Percentiles rank a stretch among this genome's conserved stretches.
Conservation (phyloP, 495 filamentous ascomycete species). For the Massariosphaeria phaeospora region DNA sequence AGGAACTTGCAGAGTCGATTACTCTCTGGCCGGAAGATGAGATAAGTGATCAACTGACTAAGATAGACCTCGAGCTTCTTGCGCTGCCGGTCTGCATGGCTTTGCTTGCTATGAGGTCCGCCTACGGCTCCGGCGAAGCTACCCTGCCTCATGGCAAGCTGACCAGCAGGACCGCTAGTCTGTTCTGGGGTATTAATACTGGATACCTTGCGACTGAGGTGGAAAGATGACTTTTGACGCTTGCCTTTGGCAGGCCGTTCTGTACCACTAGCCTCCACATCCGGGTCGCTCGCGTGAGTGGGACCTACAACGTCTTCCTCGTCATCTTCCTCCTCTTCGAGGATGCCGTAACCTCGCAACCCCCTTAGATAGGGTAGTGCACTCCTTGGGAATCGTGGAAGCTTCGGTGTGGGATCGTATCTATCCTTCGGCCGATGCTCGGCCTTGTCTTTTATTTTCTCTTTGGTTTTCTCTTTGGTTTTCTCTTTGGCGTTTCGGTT, state of each 20-base stretch:
- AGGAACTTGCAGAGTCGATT: slow-evolving; percentile 95
- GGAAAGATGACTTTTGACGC: slow-evolving; percentile 61
- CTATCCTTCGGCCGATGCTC: slow-evolving; percentile 29
- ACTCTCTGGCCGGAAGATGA: slow-evolving; percentile 93
- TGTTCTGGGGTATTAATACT: slow-evolving; percentile 47
- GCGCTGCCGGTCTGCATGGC: slow-evolving; percentile 66
- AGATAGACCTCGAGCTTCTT: slow-evolving; percentile 86
- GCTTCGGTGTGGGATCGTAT: slow-evolving; percentile 45
- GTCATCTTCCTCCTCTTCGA: slow-evolving; percentile 81
- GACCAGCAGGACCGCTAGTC: slow-evolving; percentile 40
- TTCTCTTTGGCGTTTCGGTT: slow-evolving; percentile 1
- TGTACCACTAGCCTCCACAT: slow-evolving; percentile 55
- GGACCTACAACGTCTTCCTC: slow-evolving; percentile 49
- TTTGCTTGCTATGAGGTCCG: slow-evolving; percentile 45
- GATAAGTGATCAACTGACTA: slow-evolving; percentile 86
- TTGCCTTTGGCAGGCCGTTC: slow-evolving; percentile 53
- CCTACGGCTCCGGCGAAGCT: slow-evolving; percentile 38
- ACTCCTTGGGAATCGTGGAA: slow-evolving; percentile 82
- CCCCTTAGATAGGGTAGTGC: slow-evolving; percentile 89
- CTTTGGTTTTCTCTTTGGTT: slow-evolving; percentile 33
- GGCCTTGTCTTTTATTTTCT: slow-evolving; percentile 34
- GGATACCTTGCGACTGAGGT: slow-evolving; percentile 52
- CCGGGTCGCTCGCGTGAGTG: slow-evolving; percentile 51
- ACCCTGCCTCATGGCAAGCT: slow-evolving; percentile 43
- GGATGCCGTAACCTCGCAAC: slow-evolving; percentile 54